Evolutionary conservation across 1,284 basidiomycete genomes (phyloP), one percentile per base, ranked within the genome.

Genomic region (Puccinia sorghi): DNA sequence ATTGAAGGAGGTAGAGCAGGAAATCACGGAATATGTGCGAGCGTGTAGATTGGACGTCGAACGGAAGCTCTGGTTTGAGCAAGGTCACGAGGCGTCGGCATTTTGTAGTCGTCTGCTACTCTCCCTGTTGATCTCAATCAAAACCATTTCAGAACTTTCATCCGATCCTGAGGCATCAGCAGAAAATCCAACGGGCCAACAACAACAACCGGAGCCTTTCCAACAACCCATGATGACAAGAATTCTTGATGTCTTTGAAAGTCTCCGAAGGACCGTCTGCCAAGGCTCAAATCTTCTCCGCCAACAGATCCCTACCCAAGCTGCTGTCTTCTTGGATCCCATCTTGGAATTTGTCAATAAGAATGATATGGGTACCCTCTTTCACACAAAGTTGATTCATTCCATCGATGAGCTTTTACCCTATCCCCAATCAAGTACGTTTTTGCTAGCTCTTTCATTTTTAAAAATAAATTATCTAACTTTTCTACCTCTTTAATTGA

Each of bases 341-440:
- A 61, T 79, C 27, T 71, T 79, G 25, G 69, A 71, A 25, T 79
- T 79, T 20, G 25, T 72, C 13, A 57, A 32, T 11, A 71, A 79
- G 22, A 79, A 79, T 64, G 67, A 72, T 59, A 22, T 70, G 25
- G 69, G 67, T 57, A 41, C 67, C n/a, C 50, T 41, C 48, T 79
- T 79, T 46, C 39, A 79, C 76, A 63, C 52, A 11, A 79, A 71
- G 39, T 52, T 79, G 48, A 70, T 79, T 52, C 67, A 70, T n/a
- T 70, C 76, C 4, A 54, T 79, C 37, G 76, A 79, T 41, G 69
- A 70, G 37, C 54, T 79, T n/a, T 63, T 79, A 32, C 76, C 76
- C 37, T 79, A 79, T 70, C 25, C 56, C 12, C 69, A 61, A 27
- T 43, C 76, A 41, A 46, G 69, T 70, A 50, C 57, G 75, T 77